Evolutionary conservation across 192 early-diverging fungal genomes (phyloP).

Genomic region (Umbelopsis isabellina): DNA sequence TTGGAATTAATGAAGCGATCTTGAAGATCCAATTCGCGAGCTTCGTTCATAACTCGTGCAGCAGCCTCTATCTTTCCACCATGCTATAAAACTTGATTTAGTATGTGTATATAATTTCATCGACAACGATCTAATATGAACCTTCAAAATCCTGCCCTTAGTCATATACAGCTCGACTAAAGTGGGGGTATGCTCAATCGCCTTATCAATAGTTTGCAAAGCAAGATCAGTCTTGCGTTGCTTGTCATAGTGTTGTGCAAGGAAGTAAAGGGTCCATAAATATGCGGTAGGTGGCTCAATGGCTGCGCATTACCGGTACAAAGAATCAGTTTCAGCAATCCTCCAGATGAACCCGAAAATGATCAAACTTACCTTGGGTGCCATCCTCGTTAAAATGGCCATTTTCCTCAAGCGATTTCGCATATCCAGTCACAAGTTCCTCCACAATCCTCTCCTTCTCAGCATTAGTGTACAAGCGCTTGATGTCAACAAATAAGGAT

Average conservation of each 20-base stretch:
- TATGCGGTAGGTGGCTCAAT: slow-evolving; percentile 77
- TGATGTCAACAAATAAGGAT: slow-evolving; percentile 86
- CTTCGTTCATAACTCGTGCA: slow-evolving; percentile 80
- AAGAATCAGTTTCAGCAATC: slow-evolving; percentile 17
- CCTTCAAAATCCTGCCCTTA: slow-evolving; percentile 93
- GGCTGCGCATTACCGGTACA: slow-evolving; percentile 49
- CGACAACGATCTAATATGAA: slow-evolving; percentile 25
- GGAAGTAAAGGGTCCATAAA: slow-evolving; percentile 91
- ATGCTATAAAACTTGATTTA: slow-evolving; percentile 56
- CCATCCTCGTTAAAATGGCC: slow-evolving; percentile 44
- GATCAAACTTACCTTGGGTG: no score
- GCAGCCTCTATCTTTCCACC: slow-evolving; percentile 76
- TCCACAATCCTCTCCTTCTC: slow-evolving; percentile 74
- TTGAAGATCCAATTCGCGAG: slow-evolving; percentile 86
- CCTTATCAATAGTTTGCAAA: slow-evolving; percentile 76
- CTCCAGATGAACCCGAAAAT: background rate
- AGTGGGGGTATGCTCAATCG: slow-evolving; percentile 86
- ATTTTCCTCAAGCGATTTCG: slow-evolving; percentile 48
- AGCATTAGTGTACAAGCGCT: slow-evolving; percentile 66
- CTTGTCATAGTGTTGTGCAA: slow-evolving; percentile 89
- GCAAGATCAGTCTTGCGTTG: slow-evolving; percentile 71
- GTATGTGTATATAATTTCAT: background rate
- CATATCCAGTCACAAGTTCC: slow-evolving; percentile 67
- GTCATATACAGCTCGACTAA: slow-evolving; percentile 91
- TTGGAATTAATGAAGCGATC: slow-evolving; percentile 96